Evolutionary conservation across 163 green algal genomes (phyloP), one percentile per base, ranked within the genome.

Genomic region (Smithsoniella earleae): DNA sequence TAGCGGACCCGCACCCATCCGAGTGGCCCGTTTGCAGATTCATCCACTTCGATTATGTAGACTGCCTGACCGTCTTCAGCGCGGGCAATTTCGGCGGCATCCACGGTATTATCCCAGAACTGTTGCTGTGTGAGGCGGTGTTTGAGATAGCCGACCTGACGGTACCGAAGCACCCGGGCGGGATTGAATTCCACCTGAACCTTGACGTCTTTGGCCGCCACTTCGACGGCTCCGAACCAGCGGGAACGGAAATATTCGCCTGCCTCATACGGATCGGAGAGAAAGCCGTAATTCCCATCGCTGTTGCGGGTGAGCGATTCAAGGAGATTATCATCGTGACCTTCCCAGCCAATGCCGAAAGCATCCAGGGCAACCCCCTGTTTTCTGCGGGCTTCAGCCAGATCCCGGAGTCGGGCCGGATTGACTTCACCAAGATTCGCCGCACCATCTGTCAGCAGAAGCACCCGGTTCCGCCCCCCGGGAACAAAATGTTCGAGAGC

Each of bases 111-210:
- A 37, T 66, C 20, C n/a, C 55, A 22, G n/a, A 66, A 66, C 18
- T 66, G n/a, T 22, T 66, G 18, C n/a, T 20, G n/a, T n/a, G 55
- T 27, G 18, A 66, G 18, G 55, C 20, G 18, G 55, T 22, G 55
- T n/a, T 66, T 66, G n/a, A 66, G n/a, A 37, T 66, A 66, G 18
- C 55, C 55, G 55, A 66, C 49, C 55, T 66, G 55, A 20, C 55
- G 55, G 55, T 66, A 66, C 18, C 20, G 18, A n/a, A 22, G 18
- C 18, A 66, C 55, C 18, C 18, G 18, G 18, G 18, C 55, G n/a
- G 55, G 55, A 22, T 66, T 66, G 20, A 66, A 66, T 22, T 66
- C 55, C n/a, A 66, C 55, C 55, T 66, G 55, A 22, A 66, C 49
- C 55, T 66, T 66, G 55, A 66, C 55, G 55, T 66, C 55, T 22